Evolutionary conservation across 768 basidiomycete species (phyloP), one percentile per base, ranked within the genome.

Genomic region (Erythrobasidium yunnanense): DNA sequence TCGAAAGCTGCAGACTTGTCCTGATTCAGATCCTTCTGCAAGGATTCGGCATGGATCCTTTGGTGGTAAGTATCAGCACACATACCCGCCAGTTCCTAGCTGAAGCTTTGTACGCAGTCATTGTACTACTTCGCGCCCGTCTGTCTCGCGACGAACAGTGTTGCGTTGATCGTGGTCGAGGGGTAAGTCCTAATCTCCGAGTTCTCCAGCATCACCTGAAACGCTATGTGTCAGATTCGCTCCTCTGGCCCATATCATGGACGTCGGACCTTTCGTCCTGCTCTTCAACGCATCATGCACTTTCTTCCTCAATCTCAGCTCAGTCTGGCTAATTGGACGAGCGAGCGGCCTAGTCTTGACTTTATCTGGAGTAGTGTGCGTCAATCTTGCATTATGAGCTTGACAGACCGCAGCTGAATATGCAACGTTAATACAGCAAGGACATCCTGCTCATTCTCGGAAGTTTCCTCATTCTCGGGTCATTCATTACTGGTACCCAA

Each of bases 21-120:
- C 89, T 96, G 85, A 93, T 97, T 65, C 87, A 97, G 74, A 83
- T 91, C 54, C 83, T 97, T 32, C 80, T 97, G 0, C 91, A 97
- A 74, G 90, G 90, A 33, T 79, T 93, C 73, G 95, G 93, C 77
- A 95, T 97, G 92, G 89, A 95, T 73, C 90, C 92, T 0, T 82
- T 93, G 4, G 88, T 90, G 11, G 38, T 42, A 42, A 42, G n/a
- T n/a, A n/a, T n/a, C n/a, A n/a, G n/a, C 27, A 55, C 34, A 1
- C 13, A 1, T 25, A 18, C 11, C 22, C 50, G 5, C 20, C 32
- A 23, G 25, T 23, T 18, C 22, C 3, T 13, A 4, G 3, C 4
- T 5, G 25, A 5, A 17, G 15, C 3, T 4, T 49, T 4, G 7
- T n/a, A n/a, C n/a, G n/a, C 27, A 52, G 50, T 52, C 50, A 23